A percentile compares a stretch with the other conserved stretches of the same genome.
These are phyloP conservation scores for Plantago lanceolata DNA, from an alignment of 305 asterid species.

Conservation along the genomic window DNA sequence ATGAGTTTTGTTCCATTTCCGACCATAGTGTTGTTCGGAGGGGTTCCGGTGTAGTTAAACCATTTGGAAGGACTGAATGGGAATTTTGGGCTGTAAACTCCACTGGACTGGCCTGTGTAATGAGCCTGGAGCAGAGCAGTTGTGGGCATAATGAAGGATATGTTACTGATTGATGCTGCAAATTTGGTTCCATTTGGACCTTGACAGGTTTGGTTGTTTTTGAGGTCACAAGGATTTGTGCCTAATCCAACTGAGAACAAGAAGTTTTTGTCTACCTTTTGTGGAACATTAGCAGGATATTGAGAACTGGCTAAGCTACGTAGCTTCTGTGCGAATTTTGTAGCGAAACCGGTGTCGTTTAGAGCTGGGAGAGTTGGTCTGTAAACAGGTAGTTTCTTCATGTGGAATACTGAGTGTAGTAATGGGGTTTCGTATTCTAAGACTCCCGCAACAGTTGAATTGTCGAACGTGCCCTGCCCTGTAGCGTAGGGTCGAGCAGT, in stretches of 20 bases:
- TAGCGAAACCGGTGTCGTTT: constrained; percentile 43
- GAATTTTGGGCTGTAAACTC: constrained; percentile 41
- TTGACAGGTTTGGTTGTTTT: constrained; percentile 39
- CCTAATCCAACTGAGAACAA: constrained; percentile 50
- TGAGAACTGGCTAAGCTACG: constrained; percentile 44
- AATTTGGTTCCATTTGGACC: constrained; percentile 54
- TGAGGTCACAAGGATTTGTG: constrained; percentile 42
- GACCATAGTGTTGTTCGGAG: constrained; percentile 42
- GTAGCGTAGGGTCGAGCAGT: constrained; percentile 49
- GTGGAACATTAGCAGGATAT: constrained; percentile 54
- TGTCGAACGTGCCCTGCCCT: constrained; percentile 53
- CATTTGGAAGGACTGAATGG: constrained; percentile 40
- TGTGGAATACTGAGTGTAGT: constrained; percentile 19
- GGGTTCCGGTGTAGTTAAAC: constrained; percentile 57
- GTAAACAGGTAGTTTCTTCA: constrained; percentile 36
- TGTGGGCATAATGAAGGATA: constrained; percentile 40
- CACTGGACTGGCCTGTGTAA: constrained; percentile 39
- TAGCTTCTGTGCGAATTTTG: constrained; percentile 34
- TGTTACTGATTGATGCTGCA: constrained; percentile 49
- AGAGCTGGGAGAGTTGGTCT: constrained; percentile 41
- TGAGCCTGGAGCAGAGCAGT: constrained; percentile 54
- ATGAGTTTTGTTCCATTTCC: constrained; percentile 48
- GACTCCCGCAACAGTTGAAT: constrained; percentile 49
- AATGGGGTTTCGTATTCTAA: constrained; percentile 37
- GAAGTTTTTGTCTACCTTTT: constrained; percentile 33